Conservation (phyloP, 164 flowering plant species). For the Umbilicus rupestris region DNA sequence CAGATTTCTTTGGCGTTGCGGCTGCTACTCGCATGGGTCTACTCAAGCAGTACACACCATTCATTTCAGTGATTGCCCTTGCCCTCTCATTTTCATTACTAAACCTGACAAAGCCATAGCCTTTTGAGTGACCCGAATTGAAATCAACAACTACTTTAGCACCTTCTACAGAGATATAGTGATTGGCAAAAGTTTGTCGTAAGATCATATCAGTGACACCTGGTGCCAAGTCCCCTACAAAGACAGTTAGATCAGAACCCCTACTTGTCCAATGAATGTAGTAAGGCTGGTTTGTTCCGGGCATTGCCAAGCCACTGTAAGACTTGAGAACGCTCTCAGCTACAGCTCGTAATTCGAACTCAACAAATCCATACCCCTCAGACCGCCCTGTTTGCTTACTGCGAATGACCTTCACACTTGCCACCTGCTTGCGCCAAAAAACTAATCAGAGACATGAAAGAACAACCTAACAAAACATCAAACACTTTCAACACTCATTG, state of each 20-base stretch:
- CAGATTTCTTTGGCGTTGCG: conserved; percentile 52
- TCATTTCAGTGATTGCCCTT: conserved; percentile 61
- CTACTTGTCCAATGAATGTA: conserved; percentile 50
- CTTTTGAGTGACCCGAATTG: conserved; percentile 56
- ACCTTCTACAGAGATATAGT: conserved; percentile 47
- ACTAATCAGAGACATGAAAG: not conserved
- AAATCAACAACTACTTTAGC: conserved; percentile 61
- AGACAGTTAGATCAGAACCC: conserved; percentile 51
- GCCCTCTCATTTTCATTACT: conserved; percentile 60
- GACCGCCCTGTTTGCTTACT: conserved; percentile 53
- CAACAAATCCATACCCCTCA: conserved; percentile 62
- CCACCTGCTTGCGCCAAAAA: conserved; percentile 27
- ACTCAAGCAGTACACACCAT: conserved; percentile 47
- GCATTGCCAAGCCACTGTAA: conserved; percentile 45
- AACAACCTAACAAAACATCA: too few species aligned
- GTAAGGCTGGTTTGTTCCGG: conserved; percentile 45
- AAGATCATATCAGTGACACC: conserved; percentile 54
- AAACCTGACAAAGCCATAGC: conserved; percentile 65
- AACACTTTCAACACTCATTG: too few species aligned
- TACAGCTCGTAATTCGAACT: conserved; percentile 34
- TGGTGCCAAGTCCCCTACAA: conserved; percentile 61
- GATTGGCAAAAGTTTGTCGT: conserved; percentile 43
- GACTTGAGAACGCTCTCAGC: conserved; percentile 48
- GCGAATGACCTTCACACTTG: conserved; percentile 40
- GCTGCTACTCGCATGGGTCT: conserved; percentile 56